phyloP scores from a whole-genome alignment of 2,329 filamentous ascomycete species.

The Paecilomyces fulvus region DNA sequence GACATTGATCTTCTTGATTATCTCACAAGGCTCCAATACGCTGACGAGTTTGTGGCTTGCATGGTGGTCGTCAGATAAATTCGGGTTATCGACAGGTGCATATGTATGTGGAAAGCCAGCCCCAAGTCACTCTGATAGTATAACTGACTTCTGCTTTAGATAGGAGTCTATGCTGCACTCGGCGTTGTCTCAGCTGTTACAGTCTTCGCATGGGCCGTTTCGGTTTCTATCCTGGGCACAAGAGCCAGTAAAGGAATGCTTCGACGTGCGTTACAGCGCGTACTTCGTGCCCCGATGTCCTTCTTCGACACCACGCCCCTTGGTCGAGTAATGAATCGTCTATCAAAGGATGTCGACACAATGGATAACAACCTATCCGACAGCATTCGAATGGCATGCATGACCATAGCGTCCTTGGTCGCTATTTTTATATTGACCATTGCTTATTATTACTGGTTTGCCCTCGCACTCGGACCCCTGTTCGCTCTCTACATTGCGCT shows the following conservation, averaged over 20 bases:
- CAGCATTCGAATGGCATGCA: slow-evolving; percentile 78
- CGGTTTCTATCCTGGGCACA: slow-evolving; percentile 67
- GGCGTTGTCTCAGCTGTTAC: slow-evolving; percentile 62
- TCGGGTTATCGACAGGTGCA: slow-evolving; percentile 32
- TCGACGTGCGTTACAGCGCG: slow-evolving; percentile 61
- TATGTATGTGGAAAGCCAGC: slow-evolving; percentile 41
- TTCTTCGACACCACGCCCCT: slow-evolving; percentile 92
- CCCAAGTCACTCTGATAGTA: neutral
- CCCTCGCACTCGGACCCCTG: slow-evolving; percentile 55
- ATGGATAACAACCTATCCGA: slow-evolving; percentile 86
- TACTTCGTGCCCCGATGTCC: slow-evolving; percentile 58
- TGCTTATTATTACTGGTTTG: slow-evolving; percentile 77
- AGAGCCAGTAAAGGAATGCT: slow-evolving; percentile 69
- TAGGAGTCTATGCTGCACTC: slow-evolving; percentile 57
- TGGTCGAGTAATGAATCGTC: slow-evolving; percentile 83
- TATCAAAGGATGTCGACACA: slow-evolving; percentile 82
- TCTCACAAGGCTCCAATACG: slow-evolving; percentile 74
- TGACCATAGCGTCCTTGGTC: slow-evolving; percentile 68
- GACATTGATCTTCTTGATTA: slow-evolving; percentile 53
- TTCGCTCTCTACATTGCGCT: slow-evolving; percentile 68
- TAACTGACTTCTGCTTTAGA: slow-evolving; percentile 33
- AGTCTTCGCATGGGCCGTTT: slow-evolving; percentile 67
- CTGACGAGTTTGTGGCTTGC: slow-evolving; percentile 79
- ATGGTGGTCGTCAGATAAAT: slow-evolving; percentile 75
- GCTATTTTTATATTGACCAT: slow-evolving; percentile 80